These are phyloP conservation scores for Guyanaporus albipodus DNA, from an alignment of 768 basidiomycete species.

Conservation along the genomic window DNA sequence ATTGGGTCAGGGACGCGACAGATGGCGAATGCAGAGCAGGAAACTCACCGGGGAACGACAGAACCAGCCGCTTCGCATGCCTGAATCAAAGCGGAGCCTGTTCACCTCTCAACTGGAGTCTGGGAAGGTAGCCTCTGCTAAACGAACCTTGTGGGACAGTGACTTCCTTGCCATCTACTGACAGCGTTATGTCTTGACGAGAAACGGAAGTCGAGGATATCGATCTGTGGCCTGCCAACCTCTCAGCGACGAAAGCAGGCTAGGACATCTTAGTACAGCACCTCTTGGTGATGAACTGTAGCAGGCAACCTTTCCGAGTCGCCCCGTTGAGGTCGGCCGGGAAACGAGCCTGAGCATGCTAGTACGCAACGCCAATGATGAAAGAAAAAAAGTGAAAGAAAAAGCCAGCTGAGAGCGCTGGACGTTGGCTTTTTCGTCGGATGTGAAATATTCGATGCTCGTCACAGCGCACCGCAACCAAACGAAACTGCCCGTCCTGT, in stretches of 20 bases:
- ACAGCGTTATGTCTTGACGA: constrained; percentile 82
- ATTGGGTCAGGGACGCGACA: constrained; percentile 13
- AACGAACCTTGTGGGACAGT: constrained; percentile 90
- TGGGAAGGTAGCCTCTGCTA: background rate
- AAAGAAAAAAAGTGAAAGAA: constrained; percentile 13
- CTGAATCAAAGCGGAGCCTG: constrained; percentile 93
- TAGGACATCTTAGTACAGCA: constrained; percentile 7
- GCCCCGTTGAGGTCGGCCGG: constrained; percentile 61
- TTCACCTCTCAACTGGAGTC: constrained; percentile 8
- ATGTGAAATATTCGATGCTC: constrained; percentile 31
- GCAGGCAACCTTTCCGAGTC: constrained; percentile 61
- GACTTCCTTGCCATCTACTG: constrained; percentile 96
- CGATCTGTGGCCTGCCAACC: constrained; percentile 47
- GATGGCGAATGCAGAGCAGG: background rate
- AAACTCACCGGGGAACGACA: constrained; percentile 66
- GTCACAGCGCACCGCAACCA: constrained; percentile 41
- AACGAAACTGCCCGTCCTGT: constrained; percentile 15
- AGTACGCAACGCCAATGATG: constrained; percentile 15
- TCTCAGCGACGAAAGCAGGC: constrained; percentile 1
- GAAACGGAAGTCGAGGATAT: constrained; percentile 64
- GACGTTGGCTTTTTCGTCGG: constrained; percentile 14
- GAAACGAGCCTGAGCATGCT: constrained; percentile 70
- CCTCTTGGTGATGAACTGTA: constrained; percentile 37
- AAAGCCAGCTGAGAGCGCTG: constrained; percentile 19
- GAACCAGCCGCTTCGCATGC: constrained; percentile 90